Evolutionary conservation across 176 grass and related monocot species (phyloP).

Genomic region (Triticum turgidum): DNA sequence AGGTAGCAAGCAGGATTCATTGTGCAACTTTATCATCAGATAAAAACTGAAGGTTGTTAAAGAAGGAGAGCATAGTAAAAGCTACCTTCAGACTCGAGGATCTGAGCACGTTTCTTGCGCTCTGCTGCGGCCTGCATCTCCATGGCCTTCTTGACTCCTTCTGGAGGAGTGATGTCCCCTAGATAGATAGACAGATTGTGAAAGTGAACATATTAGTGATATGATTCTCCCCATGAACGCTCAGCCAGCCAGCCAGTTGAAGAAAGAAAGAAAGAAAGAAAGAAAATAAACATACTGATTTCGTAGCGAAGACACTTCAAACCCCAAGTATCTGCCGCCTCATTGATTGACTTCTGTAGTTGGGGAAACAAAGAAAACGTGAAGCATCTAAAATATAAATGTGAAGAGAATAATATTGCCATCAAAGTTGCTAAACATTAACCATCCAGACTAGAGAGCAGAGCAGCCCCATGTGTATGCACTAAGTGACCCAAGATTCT

Average conservation of each 20-base stretch:
- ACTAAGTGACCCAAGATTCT: too few species aligned
- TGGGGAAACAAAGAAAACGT: not conserved
- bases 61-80: not conserved
- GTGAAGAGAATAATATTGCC: too few species aligned
- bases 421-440: too few species aligned
- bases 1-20: not conserved
- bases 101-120: conserved; percentile 88
- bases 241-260: not conserved
- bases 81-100: conserved; percentile 91
- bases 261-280: not conserved
- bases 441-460: too few species aligned
- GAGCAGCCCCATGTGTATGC: too few species aligned
- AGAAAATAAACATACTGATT: conserved; percentile 54
- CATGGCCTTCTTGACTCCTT: conserved; percentile 90
- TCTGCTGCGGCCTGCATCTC: conserved; percentile 99
- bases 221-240: too few species aligned
- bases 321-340: conserved; percentile 79
- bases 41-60: not conserved
- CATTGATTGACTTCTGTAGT: conserved; percentile 80
- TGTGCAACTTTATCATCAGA: too few species aligned
- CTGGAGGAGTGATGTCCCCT: conserved; percentile 95
- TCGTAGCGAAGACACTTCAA: conserved; percentile 95
- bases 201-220: too few species aligned
- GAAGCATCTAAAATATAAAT: too few species aligned
- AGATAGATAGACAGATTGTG: not conserved